phyloP scores from a whole-genome alignment of 2,329 filamentous ascomycete species.

The Claviceps sorghi region DNA sequence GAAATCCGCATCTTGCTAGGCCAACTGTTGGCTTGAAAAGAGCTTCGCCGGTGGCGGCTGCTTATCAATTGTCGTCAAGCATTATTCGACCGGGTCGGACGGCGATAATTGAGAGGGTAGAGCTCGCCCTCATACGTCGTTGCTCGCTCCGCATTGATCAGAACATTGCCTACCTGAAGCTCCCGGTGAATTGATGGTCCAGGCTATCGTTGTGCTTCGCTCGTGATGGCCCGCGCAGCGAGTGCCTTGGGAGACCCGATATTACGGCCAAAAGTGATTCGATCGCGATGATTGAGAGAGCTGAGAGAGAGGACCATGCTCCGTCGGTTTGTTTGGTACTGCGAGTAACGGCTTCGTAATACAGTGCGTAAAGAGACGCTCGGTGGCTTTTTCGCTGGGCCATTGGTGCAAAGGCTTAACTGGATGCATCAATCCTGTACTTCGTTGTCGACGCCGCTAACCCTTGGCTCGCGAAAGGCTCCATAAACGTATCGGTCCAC shows the following conservation, averaged over 20 bases:
- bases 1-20: slow-evolving; percentile 57
- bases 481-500: no score
- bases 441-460: neutral
- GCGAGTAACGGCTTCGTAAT: neutral
- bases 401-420: neutral
- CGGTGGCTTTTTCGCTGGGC: neutral
- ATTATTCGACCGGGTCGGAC: slow-evolving; percentile 1
- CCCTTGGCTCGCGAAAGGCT: no score
- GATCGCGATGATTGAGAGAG: neutral
- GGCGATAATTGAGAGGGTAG: neutral
- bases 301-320: neutral
- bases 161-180: neutral
- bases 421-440: neutral
- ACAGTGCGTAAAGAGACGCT: neutral
- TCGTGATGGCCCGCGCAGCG: neutral
- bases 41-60: neutral
- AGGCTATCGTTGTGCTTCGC: neutral
- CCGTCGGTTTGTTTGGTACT: neutral
- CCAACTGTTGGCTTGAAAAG: neutral
- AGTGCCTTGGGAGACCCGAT: neutral
- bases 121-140: neutral
- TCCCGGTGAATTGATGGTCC: neutral
- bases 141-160: neutral
- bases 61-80: neutral
- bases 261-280: neutral